Evolutionary conservation across 1,284 basidiomycete genomes (phyloP).

Genomic region (Cystobasidiaceae sp.): DNA sequence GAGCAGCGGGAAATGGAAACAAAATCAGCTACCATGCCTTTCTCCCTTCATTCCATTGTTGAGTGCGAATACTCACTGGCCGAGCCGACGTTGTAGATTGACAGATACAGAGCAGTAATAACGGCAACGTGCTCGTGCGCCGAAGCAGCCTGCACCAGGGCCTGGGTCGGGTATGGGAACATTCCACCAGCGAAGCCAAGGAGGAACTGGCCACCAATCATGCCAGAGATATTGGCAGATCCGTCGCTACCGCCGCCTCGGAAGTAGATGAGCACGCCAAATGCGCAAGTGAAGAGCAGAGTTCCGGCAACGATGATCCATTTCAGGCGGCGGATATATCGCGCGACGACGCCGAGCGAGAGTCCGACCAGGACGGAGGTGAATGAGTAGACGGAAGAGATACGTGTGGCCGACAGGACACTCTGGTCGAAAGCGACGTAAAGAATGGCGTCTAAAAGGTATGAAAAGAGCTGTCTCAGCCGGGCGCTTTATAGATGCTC

Average conservation of each 20-base stretch:
- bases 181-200: slow-evolving; percentile 49
- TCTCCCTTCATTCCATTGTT: neutral
- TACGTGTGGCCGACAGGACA: slow-evolving; percentile 46
- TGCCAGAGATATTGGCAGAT: slow-evolving; percentile 40
- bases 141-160: slow-evolving; percentile 47
- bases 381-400: slow-evolving; percentile 49
- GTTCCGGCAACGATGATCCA: slow-evolving; percentile 46
- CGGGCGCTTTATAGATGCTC: too few species aligned
- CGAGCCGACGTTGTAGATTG: slow-evolving; percentile 48
- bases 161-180: slow-evolving; percentile 50
- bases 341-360: slow-evolving; percentile 46
- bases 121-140: slow-evolving; percentile 50
- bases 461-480: slow-evolving; percentile 40
- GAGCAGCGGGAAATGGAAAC: neutral
- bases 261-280: slow-evolving; percentile 50
- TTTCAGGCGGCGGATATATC: slow-evolving; percentile 48
- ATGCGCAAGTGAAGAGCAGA: slow-evolving; percentile 47
- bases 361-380: slow-evolving; percentile 46
- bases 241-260: slow-evolving; percentile 44
- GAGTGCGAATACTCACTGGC: slow-evolving; percentile 7
- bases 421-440: slow-evolving; percentile 48
- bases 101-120: slow-evolving; percentile 48
- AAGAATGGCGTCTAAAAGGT: slow-evolving; percentile 48
- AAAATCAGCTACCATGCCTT: neutral
- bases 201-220: slow-evolving; percentile 49